Percentiles rank a stretch among this genome's conserved stretches.
These are phyloP conservation scores for Tetrapisispora fleetii DNA, from an alignment of 805 yeast genomes.

Conservation along the genomic window DNA sequence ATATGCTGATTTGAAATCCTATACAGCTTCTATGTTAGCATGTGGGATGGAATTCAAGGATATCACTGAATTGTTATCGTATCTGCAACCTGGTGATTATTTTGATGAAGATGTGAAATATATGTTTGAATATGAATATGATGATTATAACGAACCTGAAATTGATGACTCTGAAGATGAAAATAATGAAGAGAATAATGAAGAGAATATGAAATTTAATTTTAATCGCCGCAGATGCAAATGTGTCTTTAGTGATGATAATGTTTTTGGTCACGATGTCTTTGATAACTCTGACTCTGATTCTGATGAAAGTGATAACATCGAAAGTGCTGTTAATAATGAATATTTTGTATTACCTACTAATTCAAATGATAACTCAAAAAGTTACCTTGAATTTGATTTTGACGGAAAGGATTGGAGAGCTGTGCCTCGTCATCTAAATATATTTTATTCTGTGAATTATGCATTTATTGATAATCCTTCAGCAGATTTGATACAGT, in stretches of 20 bases:
- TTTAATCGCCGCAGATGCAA: slow-evolving; percentile 22
- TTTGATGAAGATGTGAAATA: slow-evolving; percentile 61
- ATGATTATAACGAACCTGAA: slow-evolving; percentile 28
- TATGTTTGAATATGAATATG: slow-evolving; percentile 49
- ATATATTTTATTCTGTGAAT: slow-evolving; percentile 29
- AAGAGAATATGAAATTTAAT: neutral
- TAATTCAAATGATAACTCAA: slow-evolving; percentile 29
- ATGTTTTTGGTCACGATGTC: slow-evolving; percentile 15
- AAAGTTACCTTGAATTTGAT: slow-evolving; percentile 40
- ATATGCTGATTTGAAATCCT: slow-evolving; percentile 46
- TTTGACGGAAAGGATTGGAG: slow-evolving; percentile 61
- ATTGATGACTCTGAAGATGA: slow-evolving; percentile 2
- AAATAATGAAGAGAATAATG: slow-evolving; percentile 3
- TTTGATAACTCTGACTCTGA: slow-evolving; percentile 18
- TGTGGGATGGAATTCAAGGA: slow-evolving; percentile 39
- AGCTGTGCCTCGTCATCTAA: slow-evolving; percentile 55
- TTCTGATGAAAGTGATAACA: slow-evolving; percentile 6
- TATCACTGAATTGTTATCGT: slow-evolving; percentile 44
- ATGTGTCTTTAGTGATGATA: slow-evolving; percentile 32
- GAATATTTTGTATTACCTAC: neutral
- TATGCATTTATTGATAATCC: slow-evolving; percentile 16
- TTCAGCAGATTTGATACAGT: slow-evolving; percentile 6
- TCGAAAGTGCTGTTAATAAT: slow-evolving; percentile 10
- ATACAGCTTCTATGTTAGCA: slow-evolving; percentile 46
- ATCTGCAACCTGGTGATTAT: slow-evolving; percentile 49